Evolutionary conservation across 129 eudicot genomes (phyloP), one percentile per base, ranked within the genome.

Genomic region (Flaveria ramosissima): DNA sequence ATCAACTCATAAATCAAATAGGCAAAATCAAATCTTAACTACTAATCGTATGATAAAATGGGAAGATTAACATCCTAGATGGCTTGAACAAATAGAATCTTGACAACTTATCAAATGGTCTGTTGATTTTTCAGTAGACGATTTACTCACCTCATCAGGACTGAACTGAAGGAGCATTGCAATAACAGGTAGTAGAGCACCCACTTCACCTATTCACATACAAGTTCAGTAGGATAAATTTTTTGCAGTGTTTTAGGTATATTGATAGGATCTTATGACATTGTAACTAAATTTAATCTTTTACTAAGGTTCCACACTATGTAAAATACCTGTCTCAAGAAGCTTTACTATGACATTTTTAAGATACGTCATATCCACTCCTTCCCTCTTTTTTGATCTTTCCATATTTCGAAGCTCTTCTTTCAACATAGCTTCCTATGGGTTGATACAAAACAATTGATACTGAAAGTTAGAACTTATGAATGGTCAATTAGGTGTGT

Each of bases 141-240:
- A 32, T 26, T 66, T 73, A 45, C 84, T 86, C 77, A 95, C 99
- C 99, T 95, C 99, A 43, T 95, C 99, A 7, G 99, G 99, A 81
- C 97, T 92, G 86, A 95, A 95, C 50, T 95, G 99, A 59, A 95
- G 99, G 60, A 95, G 97, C 97, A 89, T 95, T 19, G 94, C 99
- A 50, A 95, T 78, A 60, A 95, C 99, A 46, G 99, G 99, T 30
- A 95, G 88, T 78, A 95, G 78, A 57, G 96, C 96, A 82, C 92
- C 97, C 67, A 92, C 99, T 84, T 95, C 99, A 80, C 99, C 99
- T 95, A 68, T 66, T 52, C 46, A 59, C 77, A 87, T 70, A 85
- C 80, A 39, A 30, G 24, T 20, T 30, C 53, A 8, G 46, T 53
- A 74, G 16, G 0, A 36, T 47, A 75, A 13, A 77, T 70, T 63